Evolutionary conservation across 768 basidiomycete genomes (phyloP).

Genomic region (Hygrophorus pudorinus): DNA sequence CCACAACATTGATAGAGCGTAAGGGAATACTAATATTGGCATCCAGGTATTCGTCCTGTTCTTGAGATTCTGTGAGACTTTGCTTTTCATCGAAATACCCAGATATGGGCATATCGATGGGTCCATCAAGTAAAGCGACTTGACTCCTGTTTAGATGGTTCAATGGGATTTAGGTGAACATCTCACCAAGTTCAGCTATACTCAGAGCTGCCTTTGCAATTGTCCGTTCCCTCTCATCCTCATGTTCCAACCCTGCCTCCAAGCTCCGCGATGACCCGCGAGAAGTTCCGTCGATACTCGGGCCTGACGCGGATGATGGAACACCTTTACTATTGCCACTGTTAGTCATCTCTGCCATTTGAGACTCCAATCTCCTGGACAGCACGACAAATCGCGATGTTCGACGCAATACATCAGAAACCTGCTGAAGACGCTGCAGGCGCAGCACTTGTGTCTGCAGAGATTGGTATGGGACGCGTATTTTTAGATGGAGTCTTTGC

Average conservation of each 20-base stretch:
- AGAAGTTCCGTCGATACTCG: background rate
- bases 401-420: conserved; percentile 75
- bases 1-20: conserved; percentile 63
- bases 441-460: conserved; percentile 63
- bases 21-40: conserved; percentile 37
- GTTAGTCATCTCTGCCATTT: conserved; percentile 66
- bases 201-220: conserved; percentile 93
- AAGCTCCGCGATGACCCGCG: background rate
- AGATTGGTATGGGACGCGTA: conserved; percentile 73
- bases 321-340: conserved; percentile 10
- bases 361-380: conserved; percentile 69
- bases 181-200: conserved; percentile 81
- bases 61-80: background rate
- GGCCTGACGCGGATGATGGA: conserved; percentile 2
- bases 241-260: conserved; percentile 46
- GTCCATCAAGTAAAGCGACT: conserved; percentile 46
- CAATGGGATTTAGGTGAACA: background rate
- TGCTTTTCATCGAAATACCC: background rate
- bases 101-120: conserved; percentile 6
- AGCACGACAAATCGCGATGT: conserved; percentile 80
- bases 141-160: conserved; percentile 2
- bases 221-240: conserved; percentile 78
- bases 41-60: conserved; percentile 1
- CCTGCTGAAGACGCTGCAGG: conserved; percentile 71
- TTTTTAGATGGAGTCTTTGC: conserved; percentile 70